Evolutionary conservation across 768 basidiomycete genomes (phyloP).

Genomic region (Boletus rubroflammeus): DNA sequence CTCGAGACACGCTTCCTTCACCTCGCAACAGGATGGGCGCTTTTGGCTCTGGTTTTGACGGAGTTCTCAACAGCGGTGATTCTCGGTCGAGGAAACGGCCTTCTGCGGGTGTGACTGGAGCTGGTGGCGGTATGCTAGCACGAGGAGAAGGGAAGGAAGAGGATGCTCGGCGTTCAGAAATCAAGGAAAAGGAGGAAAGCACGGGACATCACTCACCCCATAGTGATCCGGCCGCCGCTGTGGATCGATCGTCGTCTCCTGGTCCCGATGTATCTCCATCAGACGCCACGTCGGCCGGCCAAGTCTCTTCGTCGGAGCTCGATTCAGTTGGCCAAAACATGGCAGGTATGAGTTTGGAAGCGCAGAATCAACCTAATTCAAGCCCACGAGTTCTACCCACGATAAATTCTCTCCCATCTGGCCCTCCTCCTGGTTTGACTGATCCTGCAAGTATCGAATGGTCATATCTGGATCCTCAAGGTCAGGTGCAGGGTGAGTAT

Average conservation of each 20-base stretch:
- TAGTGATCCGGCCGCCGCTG: constrained; percentile 2
- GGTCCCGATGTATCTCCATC: constrained; percentile 6
- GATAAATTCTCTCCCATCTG: constrained; percentile 18
- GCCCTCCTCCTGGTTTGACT: constrained; percentile 43
- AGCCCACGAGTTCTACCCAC: constrained; percentile 6
- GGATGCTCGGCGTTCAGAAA: constrained; percentile 43
- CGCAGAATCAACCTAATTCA: constrained; percentile 5
- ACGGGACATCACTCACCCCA: constrained; percentile 2
- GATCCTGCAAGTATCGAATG: constrained; percentile 71
- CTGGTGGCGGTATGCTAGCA: constrained; percentile 31
- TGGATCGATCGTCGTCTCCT: constrained; percentile 12
- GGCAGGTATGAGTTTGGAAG: constrained; percentile 16
- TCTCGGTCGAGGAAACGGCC: constrained; percentile 67
- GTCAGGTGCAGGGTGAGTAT: constrained; percentile 79
- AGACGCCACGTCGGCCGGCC: constrained; percentile 5
- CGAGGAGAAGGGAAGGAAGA: constrained; percentile 40
- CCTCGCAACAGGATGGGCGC: constrained; percentile 61
- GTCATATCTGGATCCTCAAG: constrained; percentile 91
- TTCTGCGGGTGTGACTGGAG: constrained; percentile 53
- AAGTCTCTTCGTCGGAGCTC: constrained; percentile 6
- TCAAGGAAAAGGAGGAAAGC: constrained; percentile 59
- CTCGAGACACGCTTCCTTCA: constrained; percentile 61
- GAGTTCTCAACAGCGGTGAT: constrained; percentile 63
- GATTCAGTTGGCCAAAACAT: constrained; percentile 10
- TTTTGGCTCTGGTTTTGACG: constrained; percentile 63